Base-by-base conservation (phyloP, 306 rosid species). In the Vigna unguiculata region DNA sequence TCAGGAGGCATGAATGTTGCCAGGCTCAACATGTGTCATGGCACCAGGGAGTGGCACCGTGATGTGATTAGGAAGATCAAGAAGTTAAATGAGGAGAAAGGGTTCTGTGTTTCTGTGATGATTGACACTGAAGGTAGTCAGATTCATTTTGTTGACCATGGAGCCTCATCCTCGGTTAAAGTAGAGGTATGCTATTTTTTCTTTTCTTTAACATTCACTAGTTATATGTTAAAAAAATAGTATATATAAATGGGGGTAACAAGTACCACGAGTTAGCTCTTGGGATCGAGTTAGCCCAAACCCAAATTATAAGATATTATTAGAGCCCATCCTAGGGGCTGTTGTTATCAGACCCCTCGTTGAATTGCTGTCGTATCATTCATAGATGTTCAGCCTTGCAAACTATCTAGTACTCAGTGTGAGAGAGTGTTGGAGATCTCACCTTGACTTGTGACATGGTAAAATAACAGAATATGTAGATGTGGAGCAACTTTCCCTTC, bases 61-160 rank as follows among this genome's bases (percentile, higher is more conserved):
- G 91, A 87, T 20, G 89, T 86, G 46, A 87, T 93, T 80, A 76
- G 87, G 83, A 88, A 84, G 83, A 88, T 93, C 82, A 93, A 90
- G 85, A 87, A 77, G 79, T 71, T 93, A 81, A 93, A 93, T 80
- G 79, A 80, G 70, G 90, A 88, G 24, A 90, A 81, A 15, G 93
- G 92, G 7, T 90, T 85, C 63, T 87, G 88, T 77, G 86, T 94
- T 78, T 87, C 98, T 21, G 70, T 94, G 12, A 91, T 94, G 98
- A 91, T 94, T 72, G 98, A 94, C 64, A 90, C 93, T 7, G 98
- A 91, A 81, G 98, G 97, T 21, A 90, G 94, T 85, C 96, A 90
- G 87, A 83, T 89, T 80, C 93, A 88, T 62, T 90, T 91, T 75
- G 94, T 90, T 79, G 97, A 94, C 85, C 98, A 90, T 78, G 98